A percentile compares a stretch with the other conserved stretches of the same genome.
phyloP scores from a whole-genome alignment of 2,329 filamentous ascomycete species.

The Ramularia collo-cygni region DNA sequence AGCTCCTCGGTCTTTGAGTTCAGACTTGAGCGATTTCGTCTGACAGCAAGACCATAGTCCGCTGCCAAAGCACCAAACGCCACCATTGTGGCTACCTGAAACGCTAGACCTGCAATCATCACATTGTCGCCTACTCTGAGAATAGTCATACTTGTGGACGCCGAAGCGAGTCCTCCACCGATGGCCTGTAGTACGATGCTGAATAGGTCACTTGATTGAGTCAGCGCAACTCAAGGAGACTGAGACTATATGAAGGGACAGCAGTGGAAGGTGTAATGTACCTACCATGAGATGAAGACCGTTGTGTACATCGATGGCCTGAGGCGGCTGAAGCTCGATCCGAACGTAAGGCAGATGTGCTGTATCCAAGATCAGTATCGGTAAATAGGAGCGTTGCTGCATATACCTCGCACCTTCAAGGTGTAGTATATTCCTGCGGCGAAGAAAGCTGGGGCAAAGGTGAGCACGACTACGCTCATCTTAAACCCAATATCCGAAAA shows the following conservation, averaged over 20 bases:
- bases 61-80: conserved; percentile 39
- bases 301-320: conserved; percentile 38
- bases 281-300: conserved; percentile 49
- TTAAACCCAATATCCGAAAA: conserved; percentile 38
- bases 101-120: conserved; percentile 52
- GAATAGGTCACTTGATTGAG: conserved; percentile 39
- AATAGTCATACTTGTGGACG: conserved; percentile 36
- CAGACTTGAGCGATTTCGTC: conserved; percentile 16
- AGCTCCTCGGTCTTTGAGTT: conserved; percentile 28
- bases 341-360: conserved; percentile 38
- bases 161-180: conserved; percentile 52
- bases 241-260: too few relatives aligned
- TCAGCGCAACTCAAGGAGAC: too few relatives aligned
- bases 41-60: conserved; percentile 30
- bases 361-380: conserved; percentile 10
- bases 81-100: conserved; percentile 49
- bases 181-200: conserved; percentile 54
- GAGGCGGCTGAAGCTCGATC: conserved; percentile 24
- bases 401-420: conserved; percentile 23
- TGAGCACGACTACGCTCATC: conserved; percentile 38
- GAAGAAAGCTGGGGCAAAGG: conserved; percentile 40
- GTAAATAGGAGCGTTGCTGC: too few relatives aligned
- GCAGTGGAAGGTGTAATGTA: too few relatives aligned
- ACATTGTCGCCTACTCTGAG: conserved; percentile 46
- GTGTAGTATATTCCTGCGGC: conserved; percentile 41